These are phyloP conservation scores for Cyclocybe aegerita DNA, from an alignment of 768 basidiomycete species.

Conservation along the genomic window DNA sequence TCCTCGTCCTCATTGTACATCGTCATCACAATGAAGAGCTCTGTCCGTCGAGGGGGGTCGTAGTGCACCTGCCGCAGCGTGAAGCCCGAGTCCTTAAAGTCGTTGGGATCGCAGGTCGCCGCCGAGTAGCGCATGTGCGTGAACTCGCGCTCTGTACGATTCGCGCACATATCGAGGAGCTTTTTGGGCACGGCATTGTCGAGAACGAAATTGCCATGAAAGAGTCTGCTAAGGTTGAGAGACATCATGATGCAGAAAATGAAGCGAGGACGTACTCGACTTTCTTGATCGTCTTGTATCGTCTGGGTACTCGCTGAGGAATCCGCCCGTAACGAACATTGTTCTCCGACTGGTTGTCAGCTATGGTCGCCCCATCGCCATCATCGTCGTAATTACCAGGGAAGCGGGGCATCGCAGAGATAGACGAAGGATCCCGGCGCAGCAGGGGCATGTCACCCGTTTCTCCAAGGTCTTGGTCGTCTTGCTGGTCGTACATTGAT, in stretches of 20 bases:
- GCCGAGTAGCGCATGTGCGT: slow-evolving; percentile 96
- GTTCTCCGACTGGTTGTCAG: slow-evolving; percentile 32
- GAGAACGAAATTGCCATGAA: slow-evolving; percentile 91
- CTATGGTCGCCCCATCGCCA: slow-evolving; percentile 15
- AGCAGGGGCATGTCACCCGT: slow-evolving; percentile 70
- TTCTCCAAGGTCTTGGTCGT: slow-evolving; percentile 46
- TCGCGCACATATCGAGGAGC: slow-evolving; percentile 78
- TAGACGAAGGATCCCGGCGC: slow-evolving; percentile 38
- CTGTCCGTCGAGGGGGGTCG: slow-evolving; percentile 87
- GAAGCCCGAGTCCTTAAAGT: slow-evolving; percentile 80
- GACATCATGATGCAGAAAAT: neutral
- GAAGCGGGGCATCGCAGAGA: slow-evolving; percentile 25
- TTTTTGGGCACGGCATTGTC: slow-evolving; percentile 92
- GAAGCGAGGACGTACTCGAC: slow-evolving; percentile 60
- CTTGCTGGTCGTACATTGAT: slow-evolving; percentile 39
- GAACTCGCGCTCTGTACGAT: slow-evolving; percentile 83
- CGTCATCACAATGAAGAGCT: slow-evolving; percentile 96
- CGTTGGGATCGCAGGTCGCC: slow-evolving; percentile 94
- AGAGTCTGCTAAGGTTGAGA: slow-evolving; percentile 48
- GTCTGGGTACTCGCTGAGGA: slow-evolving; percentile 84
- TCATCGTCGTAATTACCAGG: slow-evolving; percentile 46
- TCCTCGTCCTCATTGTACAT: slow-evolving; percentile 97
- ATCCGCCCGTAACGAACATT: slow-evolving; percentile 89
- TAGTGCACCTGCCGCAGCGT: slow-evolving; percentile 90
- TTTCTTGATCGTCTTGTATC: slow-evolving; percentile 93